These are phyloP conservation scores for Didymella keratinophila DNA, from an alignment of 2,329 filamentous ascomycete genomes.

Conservation along the genomic window DNA sequence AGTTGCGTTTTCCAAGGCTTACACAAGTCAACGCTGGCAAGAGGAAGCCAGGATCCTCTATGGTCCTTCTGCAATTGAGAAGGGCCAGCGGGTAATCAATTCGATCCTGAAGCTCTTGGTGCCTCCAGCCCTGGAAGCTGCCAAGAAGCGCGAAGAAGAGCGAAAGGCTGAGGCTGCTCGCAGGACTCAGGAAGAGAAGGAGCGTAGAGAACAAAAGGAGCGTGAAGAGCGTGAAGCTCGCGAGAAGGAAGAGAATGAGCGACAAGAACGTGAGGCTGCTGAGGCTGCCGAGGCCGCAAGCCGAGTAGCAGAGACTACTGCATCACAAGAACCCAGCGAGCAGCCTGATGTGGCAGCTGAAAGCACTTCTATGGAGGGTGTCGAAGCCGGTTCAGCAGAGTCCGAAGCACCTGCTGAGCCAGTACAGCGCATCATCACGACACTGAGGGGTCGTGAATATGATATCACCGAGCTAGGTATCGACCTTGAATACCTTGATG, in stretches of 20 bases:
- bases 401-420: constrained; percentile 49
- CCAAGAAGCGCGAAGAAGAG: constrained; percentile 75
- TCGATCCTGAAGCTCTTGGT: constrained; percentile 77
- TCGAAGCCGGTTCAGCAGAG: constrained; percentile 60
- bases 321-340: constrained; percentile 34
- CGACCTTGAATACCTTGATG: constrained; percentile 91
- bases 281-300: constrained; percentile 48
- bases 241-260: constrained; percentile 55
- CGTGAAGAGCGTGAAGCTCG: constrained; percentile 64
- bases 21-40: constrained; percentile 81
- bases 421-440: constrained; percentile 74
- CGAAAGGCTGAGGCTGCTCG: constrained; percentile 77
- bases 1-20: constrained; percentile 74
- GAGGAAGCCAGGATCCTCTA: constrained; percentile 91
- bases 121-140: constrained; percentile 82
- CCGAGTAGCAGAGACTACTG: constrained; percentile 41
- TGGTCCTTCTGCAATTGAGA: constrained; percentile 71
- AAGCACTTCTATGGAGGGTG: constrained; percentile 75
- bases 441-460: constrained; percentile 83
- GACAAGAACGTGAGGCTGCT: constrained; percentile 54
- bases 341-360: constrained; percentile 51
- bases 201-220: constrained; percentile 67
- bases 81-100: constrained; percentile 71
- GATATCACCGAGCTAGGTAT: constrained; percentile 96
- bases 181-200: constrained; percentile 66